A percentile compares a stretch with the other conserved stretches of the same genome.
These are phyloP conservation scores for Tulasnella sp. DNA, from an alignment of 768 basidiomycete species.

Conservation along the genomic window DNA sequence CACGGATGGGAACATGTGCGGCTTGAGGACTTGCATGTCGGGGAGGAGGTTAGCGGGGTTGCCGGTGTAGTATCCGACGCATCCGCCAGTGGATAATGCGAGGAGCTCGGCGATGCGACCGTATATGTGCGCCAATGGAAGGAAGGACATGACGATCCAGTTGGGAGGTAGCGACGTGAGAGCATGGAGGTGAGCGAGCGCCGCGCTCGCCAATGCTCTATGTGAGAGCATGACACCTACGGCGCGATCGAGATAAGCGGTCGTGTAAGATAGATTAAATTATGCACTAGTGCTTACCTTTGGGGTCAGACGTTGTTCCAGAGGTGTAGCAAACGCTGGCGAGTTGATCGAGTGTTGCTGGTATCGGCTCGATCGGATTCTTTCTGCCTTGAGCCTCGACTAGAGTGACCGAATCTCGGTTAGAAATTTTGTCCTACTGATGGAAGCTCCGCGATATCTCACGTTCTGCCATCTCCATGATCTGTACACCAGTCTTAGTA, in stretches of 20 bases:
- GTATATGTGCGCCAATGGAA: conserved; percentile 60
- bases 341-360: conserved; percentile 47
- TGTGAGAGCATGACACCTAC: conserved; percentile 33
- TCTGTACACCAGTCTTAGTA: conserved; percentile 44
- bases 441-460: conserved; percentile 24
- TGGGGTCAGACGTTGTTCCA: conserved; percentile 13
- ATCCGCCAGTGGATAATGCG: conserved; percentile 51
- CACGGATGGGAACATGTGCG: conserved; percentile 63
- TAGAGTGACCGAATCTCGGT: conserved; percentile 25
- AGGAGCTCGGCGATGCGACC: conserved; percentile 38
- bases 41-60: conserved; percentile 80
- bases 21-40: conserved; percentile 74
- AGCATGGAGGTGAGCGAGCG: background rate
- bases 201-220: background rate
- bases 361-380: conserved; percentile 38
- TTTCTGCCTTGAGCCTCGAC: conserved; percentile 67
- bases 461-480: conserved; percentile 62
- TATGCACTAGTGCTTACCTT: conserved; percentile 28
- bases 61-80: conserved; percentile 80
- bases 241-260: background rate
- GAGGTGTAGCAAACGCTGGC: conserved; percentile 1
- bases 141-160: conserved; percentile 13
- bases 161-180: background rate
- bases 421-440: background rate
- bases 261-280: background rate